A percentile compares a stretch with the other conserved stretches of the same genome.
Conservation (phyloP, 768 basidiomycete species). For the Boletales sp. region DNA sequence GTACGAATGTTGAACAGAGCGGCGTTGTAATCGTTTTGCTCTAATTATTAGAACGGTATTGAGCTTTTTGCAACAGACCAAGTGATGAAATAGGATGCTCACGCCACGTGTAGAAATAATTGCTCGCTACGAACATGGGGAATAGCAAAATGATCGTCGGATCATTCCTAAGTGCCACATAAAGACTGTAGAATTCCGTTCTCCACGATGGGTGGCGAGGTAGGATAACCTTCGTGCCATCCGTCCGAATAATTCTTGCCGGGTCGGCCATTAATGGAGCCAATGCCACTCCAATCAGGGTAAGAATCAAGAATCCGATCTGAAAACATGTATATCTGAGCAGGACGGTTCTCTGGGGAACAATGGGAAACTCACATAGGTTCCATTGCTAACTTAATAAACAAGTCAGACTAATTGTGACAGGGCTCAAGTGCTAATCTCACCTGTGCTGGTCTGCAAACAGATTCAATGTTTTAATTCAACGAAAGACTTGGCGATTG, state of each 20-base stretch:
- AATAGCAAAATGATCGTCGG: slow-evolving; percentile 72
- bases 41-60: slow-evolving; percentile 34
- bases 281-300: slow-evolving; percentile 61
- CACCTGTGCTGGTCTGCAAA: slow-evolving; percentile 29
- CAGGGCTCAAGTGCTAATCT: slow-evolving; percentile 1
- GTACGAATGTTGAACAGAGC: slow-evolving; percentile 78
- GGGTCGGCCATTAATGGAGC: slow-evolving; percentile 74
- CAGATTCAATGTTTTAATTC: not conserved
- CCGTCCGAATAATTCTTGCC: slow-evolving; percentile 65
- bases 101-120: slow-evolving; percentile 90
- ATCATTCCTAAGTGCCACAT: slow-evolving; percentile 63
- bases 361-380: slow-evolving; percentile 52
- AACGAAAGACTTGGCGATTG: not conserved
- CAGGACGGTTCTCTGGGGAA: not conserved
- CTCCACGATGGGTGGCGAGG: slow-evolving; percentile 75
- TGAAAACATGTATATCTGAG: slow-evolving; percentile 24
- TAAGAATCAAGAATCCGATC: slow-evolving; percentile 76
- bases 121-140: slow-evolving; percentile 83
- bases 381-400: slow-evolving; percentile 59
- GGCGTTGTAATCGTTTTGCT: slow-evolving; percentile 79
- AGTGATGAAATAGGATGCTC: slow-evolving; percentile 20
- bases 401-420: slow-evolving; percentile 3
- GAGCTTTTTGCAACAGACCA: not conserved
- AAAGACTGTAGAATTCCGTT: slow-evolving; percentile 67
- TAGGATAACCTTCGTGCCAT: slow-evolving; percentile 64